Conservation (phyloP, 768 basidiomycete genomes). For the Leccinum truebloodii region DNA sequence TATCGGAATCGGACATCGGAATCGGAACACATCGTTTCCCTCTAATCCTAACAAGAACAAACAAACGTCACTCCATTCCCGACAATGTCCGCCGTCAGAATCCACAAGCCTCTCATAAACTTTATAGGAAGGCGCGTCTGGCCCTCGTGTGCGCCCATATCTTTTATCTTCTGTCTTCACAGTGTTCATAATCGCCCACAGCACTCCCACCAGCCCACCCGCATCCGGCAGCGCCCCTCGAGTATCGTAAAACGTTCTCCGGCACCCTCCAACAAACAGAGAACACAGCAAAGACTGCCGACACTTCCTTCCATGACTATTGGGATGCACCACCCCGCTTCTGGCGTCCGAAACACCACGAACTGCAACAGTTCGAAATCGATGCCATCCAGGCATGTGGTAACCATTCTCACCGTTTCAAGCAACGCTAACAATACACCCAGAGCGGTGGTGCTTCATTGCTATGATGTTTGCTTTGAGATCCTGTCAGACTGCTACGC, state of each 20-base stretch:
- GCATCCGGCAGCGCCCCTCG: constrained; percentile 69
- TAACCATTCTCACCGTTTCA: neutral
- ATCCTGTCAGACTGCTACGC: neutral
- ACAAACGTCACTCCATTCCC: constrained; percentile 22
- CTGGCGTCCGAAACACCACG: constrained; percentile 51
- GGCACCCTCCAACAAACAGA: constrained; percentile 41
- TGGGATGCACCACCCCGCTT: constrained; percentile 69
- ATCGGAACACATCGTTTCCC: constrained; percentile 10
- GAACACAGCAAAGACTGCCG: constrained; percentile 10
- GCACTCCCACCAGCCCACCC: constrained; percentile 45
- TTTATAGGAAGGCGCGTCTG: constrained; percentile 61
- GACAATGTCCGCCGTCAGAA: constrained; percentile 36
- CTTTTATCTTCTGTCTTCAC: neutral
- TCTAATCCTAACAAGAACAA: constrained; percentile 24
- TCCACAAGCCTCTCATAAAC: constrained; percentile 59
- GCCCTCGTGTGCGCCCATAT: constrained; percentile 42
- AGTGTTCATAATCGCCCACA: constrained; percentile 26
- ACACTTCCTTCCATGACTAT: constrained; percentile 44
- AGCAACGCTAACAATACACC: constrained; percentile 3
- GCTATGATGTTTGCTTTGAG: constrained; percentile 23
- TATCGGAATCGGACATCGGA: constrained; percentile 9
- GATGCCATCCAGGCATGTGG: constrained; percentile 61
- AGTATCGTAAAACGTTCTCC: constrained; percentile 52
- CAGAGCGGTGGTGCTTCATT: constrained; percentile 70
- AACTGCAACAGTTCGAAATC: constrained; percentile 59